These are phyloP conservation scores for Chytriomyces hyalinus DNA, from an alignment of 192 early-diverging fungal species.

Conservation along the genomic window DNA sequence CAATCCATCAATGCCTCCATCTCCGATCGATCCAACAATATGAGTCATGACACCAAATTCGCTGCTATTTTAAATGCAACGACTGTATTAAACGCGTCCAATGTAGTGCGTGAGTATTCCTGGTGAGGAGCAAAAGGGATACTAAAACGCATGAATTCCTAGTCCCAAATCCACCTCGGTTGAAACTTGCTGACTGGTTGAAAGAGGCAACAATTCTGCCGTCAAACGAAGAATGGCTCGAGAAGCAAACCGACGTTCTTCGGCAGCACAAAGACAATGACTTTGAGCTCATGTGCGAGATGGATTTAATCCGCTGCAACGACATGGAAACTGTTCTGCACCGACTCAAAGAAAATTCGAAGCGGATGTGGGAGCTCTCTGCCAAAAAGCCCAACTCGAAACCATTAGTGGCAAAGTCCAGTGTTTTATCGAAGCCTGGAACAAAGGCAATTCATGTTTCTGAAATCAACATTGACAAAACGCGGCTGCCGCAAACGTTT, in stretches of 20 bases:
- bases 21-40: background rate
- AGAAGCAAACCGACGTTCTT: slow-evolving; percentile 44
- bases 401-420: slow-evolving; percentile 28
- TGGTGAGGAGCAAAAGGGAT: background rate
- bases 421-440: slow-evolving; percentile 28
- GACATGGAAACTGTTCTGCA: slow-evolving; percentile 48
- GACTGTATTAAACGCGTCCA: slow-evolving; percentile 34
- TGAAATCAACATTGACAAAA: slow-evolving; percentile 19
- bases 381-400: slow-evolving; percentile 38
- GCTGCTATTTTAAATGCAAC: slow-evolving; percentile 39
- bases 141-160: slow-evolving; percentile 12
- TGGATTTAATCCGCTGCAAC: slow-evolving; percentile 47
- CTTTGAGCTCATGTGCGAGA: slow-evolving; percentile 57
- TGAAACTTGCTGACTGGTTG: slow-evolving; percentile 55
- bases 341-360: slow-evolving; percentile 52
- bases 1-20: no score
- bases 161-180: slow-evolving; percentile 39
- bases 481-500: slow-evolving; percentile 43
- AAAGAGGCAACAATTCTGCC: slow-evolving; percentile 39
- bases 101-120: slow-evolving; percentile 30
- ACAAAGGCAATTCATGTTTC: slow-evolving; percentile 23
- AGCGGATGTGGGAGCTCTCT: slow-evolving; percentile 46
- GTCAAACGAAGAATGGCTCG: slow-evolving; percentile 46
- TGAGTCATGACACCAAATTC: slow-evolving; percentile 13
- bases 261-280: slow-evolving; percentile 49